phyloP scores from a whole-genome alignment of 2,329 filamentous ascomycete genomes.

The Fusarium sp. region DNA sequence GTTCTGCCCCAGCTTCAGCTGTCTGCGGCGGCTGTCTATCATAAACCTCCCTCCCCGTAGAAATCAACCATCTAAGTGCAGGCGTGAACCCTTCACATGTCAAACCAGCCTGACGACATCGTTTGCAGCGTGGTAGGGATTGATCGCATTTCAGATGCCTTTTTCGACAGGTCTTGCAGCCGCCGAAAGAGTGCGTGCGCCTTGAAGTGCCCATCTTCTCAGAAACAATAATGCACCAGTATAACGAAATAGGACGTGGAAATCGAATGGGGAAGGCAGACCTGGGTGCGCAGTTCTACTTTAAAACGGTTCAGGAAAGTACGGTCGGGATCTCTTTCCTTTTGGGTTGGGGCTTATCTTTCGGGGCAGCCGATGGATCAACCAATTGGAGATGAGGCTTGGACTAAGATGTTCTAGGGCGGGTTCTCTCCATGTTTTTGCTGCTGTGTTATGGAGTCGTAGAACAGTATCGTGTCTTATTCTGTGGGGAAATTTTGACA shows the following conservation, averaged over 20 bases:
- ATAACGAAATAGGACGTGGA: too few relatives aligned
- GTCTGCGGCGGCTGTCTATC: conserved; percentile 26
- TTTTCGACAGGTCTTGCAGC: conserved; percentile 42
- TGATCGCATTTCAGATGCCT: conserved; percentile 43
- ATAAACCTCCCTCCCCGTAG: conserved; percentile 35
- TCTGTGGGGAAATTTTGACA: background rate
- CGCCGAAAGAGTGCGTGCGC: conserved; percentile 40
- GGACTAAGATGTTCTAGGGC: conserved; percentile 12
- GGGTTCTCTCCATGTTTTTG: conserved; percentile 19
- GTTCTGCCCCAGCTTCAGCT: conserved; percentile 20
- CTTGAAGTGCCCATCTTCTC: conserved; percentile 21
- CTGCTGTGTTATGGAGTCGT: background rate
- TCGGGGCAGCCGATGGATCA: background rate
- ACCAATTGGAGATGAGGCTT: background rate
- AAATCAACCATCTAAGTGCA: conserved; percentile 36
- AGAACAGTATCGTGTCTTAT: background rate
- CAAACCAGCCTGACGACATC: conserved; percentile 33
- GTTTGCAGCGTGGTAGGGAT: conserved; percentile 29
- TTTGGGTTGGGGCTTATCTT: conserved; percentile 18
- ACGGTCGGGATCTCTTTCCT: conserved; percentile 32
- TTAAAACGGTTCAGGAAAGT: conserved; percentile 20
- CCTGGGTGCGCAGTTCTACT: conserved; percentile 6
- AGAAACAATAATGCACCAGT: too few relatives aligned
- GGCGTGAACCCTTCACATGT: conserved; percentile 38
- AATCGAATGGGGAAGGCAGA: background rate